Evolutionary conservation across 176 grass and related monocot genomes (phyloP), one percentile per base, ranked within the genome.

Genomic region (Triticum monococcum): DNA sequence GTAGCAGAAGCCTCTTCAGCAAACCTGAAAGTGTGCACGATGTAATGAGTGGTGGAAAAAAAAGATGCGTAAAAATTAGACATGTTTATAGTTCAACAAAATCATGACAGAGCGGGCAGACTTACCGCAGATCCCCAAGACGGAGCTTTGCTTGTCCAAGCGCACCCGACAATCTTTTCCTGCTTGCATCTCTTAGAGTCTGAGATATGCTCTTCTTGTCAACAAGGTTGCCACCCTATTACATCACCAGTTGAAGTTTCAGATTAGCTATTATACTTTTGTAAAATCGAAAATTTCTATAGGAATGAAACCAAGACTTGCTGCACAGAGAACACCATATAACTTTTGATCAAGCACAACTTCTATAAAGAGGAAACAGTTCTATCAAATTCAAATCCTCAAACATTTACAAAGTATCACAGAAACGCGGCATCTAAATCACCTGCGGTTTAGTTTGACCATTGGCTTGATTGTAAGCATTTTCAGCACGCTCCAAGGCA

Each of bases 171-270:
- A 98, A 89, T 74, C 90, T 94, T 50, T 82, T 90, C 75, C 32
- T 80, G 76, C 91, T 89, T 56, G 90, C 87, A 83, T 98, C 92
- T 92, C 92, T 92, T 81, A 96, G 69, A 12, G 79, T 46, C 36
- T 91, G 86, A 89, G 96, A 91, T 88, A 96, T 96, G 80, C 74
- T 88, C 80, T 89, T 98, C 64, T 96, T 96, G 77, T 92, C 92
- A 85, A 24, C 26, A 86, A 89, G 81, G 20, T 80, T 75, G 41
- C 82, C 65, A 25, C 81, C 84, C 90, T 95, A 84, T 79, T 75
- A 82, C 59, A 83, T 83, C 35, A 84, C 37, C 32, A 69, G 66
- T 48, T 75, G 35, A 84, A 66, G 22, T 64, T 73, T 60, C 80
- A 28, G 61, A 57, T 17, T 46, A 75, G 37, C 37, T 40, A 40